phyloP scores from a whole-genome alignment of 176 grass and related monocot genomes.

The Lolium perenne region DNA sequence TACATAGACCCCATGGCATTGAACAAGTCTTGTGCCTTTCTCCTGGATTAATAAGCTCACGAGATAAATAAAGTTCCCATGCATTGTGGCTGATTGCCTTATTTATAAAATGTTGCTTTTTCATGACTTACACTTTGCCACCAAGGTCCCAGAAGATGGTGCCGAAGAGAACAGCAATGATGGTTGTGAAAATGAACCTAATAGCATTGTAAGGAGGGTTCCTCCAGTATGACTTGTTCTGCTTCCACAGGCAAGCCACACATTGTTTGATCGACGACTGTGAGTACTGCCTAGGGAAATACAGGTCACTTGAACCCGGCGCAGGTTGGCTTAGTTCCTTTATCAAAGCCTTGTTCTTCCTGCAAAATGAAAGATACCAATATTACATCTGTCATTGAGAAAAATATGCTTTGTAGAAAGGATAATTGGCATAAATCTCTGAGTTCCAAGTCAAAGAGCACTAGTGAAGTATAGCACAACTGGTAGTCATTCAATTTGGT shows the following conservation, averaged over 20 bases:
- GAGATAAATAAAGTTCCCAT: not conserved
- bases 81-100: not conserved
- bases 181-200: slow-evolving; percentile 68
- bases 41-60: slow-evolving; percentile 43
- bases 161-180: slow-evolving; percentile 69
- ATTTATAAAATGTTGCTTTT: not conserved
- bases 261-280: slow-evolving; percentile 65
- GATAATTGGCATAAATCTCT: not conserved
- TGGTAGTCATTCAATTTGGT: not conserved
- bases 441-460: not conserved
- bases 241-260: slow-evolving; percentile 83
- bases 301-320: slow-evolving; percentile 64
- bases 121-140: slow-evolving; percentile 59
- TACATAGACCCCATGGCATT: slow-evolving; percentile 94
- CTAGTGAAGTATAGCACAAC: not conserved
- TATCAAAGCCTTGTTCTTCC: slow-evolving; percentile 75
- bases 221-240: slow-evolving; percentile 83
- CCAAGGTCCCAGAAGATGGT: slow-evolving; percentile 91
- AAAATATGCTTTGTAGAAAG: slow-evolving; percentile 15
- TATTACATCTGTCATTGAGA: slow-evolving; percentile 3
- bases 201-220: slow-evolving; percentile 83
- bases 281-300: slow-evolving; percentile 62
- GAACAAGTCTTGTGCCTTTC: slow-evolving; percentile 48
- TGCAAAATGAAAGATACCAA: slow-evolving; percentile 28
- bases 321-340: slow-evolving; percentile 58